Percentiles rank a stretch among this genome's conserved stretches.
Evolutionary conservation across 805 yeast species (phyloP).

Genomic region (Saturnispora zaruensis): DNA sequence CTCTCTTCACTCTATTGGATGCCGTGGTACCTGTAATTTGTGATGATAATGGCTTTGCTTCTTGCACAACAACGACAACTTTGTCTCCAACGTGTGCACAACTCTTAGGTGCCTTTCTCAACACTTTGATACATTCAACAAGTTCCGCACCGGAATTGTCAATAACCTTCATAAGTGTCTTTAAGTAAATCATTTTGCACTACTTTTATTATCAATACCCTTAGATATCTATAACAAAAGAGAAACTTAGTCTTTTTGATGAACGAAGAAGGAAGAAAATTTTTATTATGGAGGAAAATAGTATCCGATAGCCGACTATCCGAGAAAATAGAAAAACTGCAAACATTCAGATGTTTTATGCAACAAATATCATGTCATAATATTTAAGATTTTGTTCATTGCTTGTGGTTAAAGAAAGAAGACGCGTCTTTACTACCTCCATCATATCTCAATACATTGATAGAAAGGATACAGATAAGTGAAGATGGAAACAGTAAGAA

Average conservation of each 20-base stretch:
- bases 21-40: constrained; percentile 67
- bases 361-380: neutral
- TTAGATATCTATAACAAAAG: too few relatives aligned
- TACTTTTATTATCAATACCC: neutral
- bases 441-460: neutral
- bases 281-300: too few relatives aligned
- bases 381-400: neutral
- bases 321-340: too few relatives aligned
- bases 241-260: neutral
- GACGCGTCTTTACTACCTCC: neutral
- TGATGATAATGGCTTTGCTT: constrained; percentile 67
- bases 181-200: constrained; percentile 68
- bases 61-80: constrained; percentile 88
- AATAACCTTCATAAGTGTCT: constrained; percentile 79
- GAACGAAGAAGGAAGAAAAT: neutral
- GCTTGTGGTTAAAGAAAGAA: neutral
- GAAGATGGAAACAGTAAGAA: constrained; percentile 33
- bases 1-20: constrained; percentile 79
- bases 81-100: constrained; percentile 85
- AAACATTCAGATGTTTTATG: too few relatives aligned
- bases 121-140: constrained; percentile 92
- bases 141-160: constrained; percentile 92
- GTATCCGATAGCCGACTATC: neutral
- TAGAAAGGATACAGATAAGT: neutral
- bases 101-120: constrained; percentile 78